Conservation (phyloP, 768 basidiomycete species). For the Rhizopogon vinicolor region DNA sequence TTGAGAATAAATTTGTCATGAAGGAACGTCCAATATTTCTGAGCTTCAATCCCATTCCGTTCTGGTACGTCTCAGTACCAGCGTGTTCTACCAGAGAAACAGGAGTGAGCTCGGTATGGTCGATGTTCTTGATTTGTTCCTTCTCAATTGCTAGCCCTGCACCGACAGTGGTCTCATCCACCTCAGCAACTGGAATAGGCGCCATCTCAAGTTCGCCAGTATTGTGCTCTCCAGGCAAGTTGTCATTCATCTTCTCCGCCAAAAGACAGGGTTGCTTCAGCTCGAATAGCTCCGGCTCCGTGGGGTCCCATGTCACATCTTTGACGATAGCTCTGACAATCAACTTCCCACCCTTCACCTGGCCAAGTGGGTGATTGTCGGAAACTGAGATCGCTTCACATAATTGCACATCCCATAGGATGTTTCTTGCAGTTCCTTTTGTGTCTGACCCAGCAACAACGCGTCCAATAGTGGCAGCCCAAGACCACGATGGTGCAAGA, state of each 20-base stretch:
- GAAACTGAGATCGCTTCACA: neutral
- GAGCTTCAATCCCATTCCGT: neutral
- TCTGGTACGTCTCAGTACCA: neutral
- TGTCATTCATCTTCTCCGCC: neutral
- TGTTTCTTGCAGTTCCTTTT: neutral
- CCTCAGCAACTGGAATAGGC: neutral
- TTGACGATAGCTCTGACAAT: neutral
- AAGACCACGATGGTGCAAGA: conserved; percentile 6
- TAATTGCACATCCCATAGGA: neutral
- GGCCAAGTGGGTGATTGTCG: neutral
- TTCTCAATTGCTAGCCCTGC: neutral
- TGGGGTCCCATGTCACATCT: conserved; percentile 1
- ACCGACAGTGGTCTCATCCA: neutral
- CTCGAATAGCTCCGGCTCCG: conserved; percentile 1
- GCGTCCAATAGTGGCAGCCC: conserved; percentile 2
- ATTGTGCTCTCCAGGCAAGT: neutral
- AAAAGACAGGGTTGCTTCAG: neutral
- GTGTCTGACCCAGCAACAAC: neutral
- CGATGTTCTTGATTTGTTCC: neutral
- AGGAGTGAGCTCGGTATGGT: neutral
- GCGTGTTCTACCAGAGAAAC: neutral
- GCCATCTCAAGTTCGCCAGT: too few species aligned
- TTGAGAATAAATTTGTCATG: neutral
- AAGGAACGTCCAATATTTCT: neutral
- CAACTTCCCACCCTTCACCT: conserved; percentile 1